Conservation (phyloP, 192 early-diverging fungal species). For the Phlyctochytrium planicorne region DNA sequence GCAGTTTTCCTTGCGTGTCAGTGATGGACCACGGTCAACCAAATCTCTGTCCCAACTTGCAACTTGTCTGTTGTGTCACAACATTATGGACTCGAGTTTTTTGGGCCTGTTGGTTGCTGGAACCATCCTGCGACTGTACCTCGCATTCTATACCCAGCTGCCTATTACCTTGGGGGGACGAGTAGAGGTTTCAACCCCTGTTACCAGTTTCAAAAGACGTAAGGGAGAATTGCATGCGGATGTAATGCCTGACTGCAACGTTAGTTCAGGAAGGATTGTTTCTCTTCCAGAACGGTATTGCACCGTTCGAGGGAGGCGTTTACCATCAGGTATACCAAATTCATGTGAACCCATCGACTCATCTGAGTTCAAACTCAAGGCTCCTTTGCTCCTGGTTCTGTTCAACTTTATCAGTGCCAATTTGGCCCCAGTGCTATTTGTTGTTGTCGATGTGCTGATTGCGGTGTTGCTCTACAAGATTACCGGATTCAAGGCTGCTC, state of each 20-base stretch:
- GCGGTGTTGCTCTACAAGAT: slow-evolving; percentile 63
- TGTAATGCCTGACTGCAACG: background rate
- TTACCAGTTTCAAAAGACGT: slow-evolving; percentile 85
- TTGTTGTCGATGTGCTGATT: slow-evolving; percentile 61
- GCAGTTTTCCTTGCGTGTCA: too few species aligned
- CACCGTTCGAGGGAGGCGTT: slow-evolving; percentile 85
- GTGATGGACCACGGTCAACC: too few species aligned
- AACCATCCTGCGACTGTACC: slow-evolving; percentile 23
- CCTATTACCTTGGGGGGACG: slow-evolving; percentile 21
- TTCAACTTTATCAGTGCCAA: slow-evolving; percentile 61
- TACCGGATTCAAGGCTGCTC: slow-evolving; percentile 39
- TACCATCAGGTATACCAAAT: slow-evolving; percentile 87
- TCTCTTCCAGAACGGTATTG: slow-evolving; percentile 69
- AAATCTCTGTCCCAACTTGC: too few species aligned
- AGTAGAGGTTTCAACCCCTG: slow-evolving; percentile 78
- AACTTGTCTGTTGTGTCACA: too few species aligned
- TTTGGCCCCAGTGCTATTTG: slow-evolving; percentile 55
- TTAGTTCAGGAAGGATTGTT: slow-evolving; percentile 83
- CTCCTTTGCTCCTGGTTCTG: slow-evolving; percentile 73
- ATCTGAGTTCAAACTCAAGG: slow-evolving; percentile 17
- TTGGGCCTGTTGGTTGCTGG: slow-evolving; percentile 16
- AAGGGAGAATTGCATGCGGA: slow-evolving; percentile 19
- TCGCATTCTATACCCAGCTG: slow-evolving; percentile 22
- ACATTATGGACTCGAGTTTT: slow-evolving; percentile 4
- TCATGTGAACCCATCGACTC: background rate